These are phyloP conservation scores for Nakazawaea ambrosiae DNA, from an alignment of 805 yeast species.

Conservation along the genomic window DNA sequence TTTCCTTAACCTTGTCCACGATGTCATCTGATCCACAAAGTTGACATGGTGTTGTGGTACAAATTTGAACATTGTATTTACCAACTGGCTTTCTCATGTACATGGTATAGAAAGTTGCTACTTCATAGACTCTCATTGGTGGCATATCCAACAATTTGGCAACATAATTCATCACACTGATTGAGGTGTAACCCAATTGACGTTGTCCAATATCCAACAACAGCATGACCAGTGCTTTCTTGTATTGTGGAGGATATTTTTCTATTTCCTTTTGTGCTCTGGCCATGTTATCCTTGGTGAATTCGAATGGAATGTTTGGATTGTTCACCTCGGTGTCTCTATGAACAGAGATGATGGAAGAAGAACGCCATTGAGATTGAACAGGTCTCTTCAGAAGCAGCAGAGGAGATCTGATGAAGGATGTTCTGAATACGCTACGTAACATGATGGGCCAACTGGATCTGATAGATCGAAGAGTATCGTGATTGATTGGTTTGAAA, in stretches of 20 bases:
- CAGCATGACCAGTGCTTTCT: slow-evolving; percentile 86
- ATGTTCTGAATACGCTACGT: not conserved
- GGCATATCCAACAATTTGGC: slow-evolving; percentile 83
- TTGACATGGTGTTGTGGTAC: slow-evolving; percentile 89
- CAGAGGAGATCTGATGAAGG: not conserved
- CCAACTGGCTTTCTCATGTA: slow-evolving; percentile 84
- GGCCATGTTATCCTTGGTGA: slow-evolving; percentile 52
- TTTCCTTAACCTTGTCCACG: slow-evolving; percentile 58
- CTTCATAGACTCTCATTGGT: slow-evolving; percentile 91
- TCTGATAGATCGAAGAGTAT: not conserved
- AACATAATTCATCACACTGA: slow-evolving; percentile 84
- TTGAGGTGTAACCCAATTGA: slow-evolving; percentile 79
- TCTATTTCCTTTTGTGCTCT: slow-evolving; percentile 70
- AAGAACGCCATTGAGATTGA: slow-evolving; percentile 12
- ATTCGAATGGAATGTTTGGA: slow-evolving; percentile 64
- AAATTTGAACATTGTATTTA: slow-evolving; percentile 73
- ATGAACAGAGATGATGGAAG: slow-evolving; percentile 48
- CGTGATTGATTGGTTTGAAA: too few species aligned
- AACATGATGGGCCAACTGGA: not conserved
- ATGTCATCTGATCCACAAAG: slow-evolving; percentile 77
- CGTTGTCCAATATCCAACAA: slow-evolving; percentile 82
- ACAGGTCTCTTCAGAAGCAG: not conserved
- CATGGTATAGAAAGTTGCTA: slow-evolving; percentile 90
- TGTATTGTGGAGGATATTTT: slow-evolving; percentile 81
- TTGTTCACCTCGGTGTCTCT: slow-evolving; percentile 67